Base-by-base conservation (phyloP, 1,284 basidiomycete genomes). In the Ceratobasidium sp. region DNA sequence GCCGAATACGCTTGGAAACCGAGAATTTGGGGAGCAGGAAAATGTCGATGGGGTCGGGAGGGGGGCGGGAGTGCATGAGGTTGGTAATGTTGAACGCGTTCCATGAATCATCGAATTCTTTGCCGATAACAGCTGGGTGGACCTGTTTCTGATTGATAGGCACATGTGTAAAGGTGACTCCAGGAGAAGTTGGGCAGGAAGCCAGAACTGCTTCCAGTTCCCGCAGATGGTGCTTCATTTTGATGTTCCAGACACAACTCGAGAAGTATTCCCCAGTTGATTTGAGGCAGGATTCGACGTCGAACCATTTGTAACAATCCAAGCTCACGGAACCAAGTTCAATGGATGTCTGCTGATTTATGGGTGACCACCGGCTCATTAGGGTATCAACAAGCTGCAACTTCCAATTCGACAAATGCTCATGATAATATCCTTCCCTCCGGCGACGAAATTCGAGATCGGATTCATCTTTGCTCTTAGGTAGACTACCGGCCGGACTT, bases 181-280 rank as follows among this genome's bases (percentile, higher is more conserved):
- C 27, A 25, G 9, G 5, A 23, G 42, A 5, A 6, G 4, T 9
- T 7, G 39, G 19, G 21, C 36, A 1, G 14, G 60, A 64, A 9
- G 50, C 5, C 7, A 64, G 19, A 16, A 19, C 29, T 13, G n/a
- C 16, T 27, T 54, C 23, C 14, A 54, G 23, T 6, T 30, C 5
- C 4, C n/a, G 49, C 11, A 64, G 39, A 42, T 64, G 49, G n/a
- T 8, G 14, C 8, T n/a, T 23, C 6, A 64, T 19, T 8, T 53
- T 50, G 1, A 30, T 9, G 29, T 64, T 64, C 16, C 27, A 42
- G 33, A 5, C 14, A 21, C 60, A 64, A 29, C 50, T 64, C 2
- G 33, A 23, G n/a, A 64, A 64, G 27, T 64, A 64, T 7, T 14
- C 6, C 16, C 23, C 19, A 13, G 46, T 30, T 13, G 19, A 11